These are phyloP conservation scores for Alternaria conjuncta DNA, from an alignment of 2,329 filamentous ascomycete species.

Conservation along the genomic window DNA sequence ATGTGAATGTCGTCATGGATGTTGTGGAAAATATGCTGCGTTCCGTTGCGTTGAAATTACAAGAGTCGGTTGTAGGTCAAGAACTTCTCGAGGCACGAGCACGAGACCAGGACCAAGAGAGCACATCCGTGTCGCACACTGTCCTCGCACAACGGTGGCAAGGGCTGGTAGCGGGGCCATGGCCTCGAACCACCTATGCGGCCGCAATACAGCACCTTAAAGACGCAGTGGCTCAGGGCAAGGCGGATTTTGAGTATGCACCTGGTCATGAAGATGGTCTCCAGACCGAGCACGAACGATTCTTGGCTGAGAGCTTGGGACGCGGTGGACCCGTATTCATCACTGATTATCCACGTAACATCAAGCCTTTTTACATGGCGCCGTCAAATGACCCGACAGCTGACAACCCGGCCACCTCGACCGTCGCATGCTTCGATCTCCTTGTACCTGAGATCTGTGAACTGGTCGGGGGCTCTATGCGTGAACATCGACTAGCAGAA, in stretches of 20 bases:
- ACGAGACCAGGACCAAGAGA: constrained; percentile 45
- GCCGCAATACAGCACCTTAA: constrained; percentile 75
- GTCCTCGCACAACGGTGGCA: constrained; percentile 74
- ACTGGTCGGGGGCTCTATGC: constrained; percentile 86
- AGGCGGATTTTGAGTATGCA: constrained; percentile 67
- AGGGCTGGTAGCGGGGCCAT: constrained; percentile 72
- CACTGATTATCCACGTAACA: constrained; percentile 84
- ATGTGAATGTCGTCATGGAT: constrained; percentile 74
- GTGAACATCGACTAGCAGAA: constrained; percentile 76
- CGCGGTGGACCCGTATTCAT: constrained; percentile 79
- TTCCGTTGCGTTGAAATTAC: constrained; percentile 58
- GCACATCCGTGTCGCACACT: constrained; percentile 51
- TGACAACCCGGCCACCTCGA: constrained; percentile 47
- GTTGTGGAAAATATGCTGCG: constrained; percentile 81
- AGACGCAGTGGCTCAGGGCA: constrained; percentile 59
- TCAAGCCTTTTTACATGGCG: constrained; percentile 94
- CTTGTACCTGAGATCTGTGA: constrained; percentile 86
- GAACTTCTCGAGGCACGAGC: constrained; percentile 61
- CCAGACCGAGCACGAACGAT: constrained; percentile 92
- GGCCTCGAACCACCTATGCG: constrained; percentile 84
- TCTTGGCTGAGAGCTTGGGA: constrained; percentile 73
- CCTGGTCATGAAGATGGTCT: constrained; percentile 77
- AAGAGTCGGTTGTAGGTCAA: constrained; percentile 58
- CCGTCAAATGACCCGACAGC: constrained; percentile 46
- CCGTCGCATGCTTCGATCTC: constrained; percentile 90